Base-by-base conservation (phyloP, 1,284 basidiomycete species). In the Porodaedalea pini region DNA sequence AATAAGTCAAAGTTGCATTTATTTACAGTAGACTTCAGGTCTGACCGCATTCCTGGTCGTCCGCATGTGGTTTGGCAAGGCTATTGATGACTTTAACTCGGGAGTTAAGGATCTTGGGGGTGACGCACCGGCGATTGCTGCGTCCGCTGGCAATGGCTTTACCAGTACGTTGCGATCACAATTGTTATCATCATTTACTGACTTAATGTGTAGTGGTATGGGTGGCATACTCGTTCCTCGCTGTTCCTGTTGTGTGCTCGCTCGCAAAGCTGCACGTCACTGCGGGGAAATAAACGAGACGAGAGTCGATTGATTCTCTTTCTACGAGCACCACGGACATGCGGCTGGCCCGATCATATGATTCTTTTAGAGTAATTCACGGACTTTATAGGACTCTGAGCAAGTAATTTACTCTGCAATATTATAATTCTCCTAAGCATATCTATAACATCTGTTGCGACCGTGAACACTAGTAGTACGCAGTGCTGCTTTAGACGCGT, bases 11-110 rank as follows among this genome's bases (percentile, higher is more conserved):
- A n/a, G n/a, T n/a, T 47, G 3, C 4, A 8, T 29, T 27, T 44
- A 23, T 21, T 68, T 23, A 19, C 17, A 15, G 56, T 53, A 19
- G 6, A 4, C 8, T 43, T 39, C 57, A 87, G 56, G 86, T n/a
- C 70, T 90, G 58, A 83, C 82, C 5, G 75, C 83, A 11, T 86
- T 88, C 71, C 75, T 89, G 19, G 78, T 90, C 58, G 71, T 87
- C 57, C 82, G 86, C 62, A 88, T 91, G 79, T 90, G 86, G 82
- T 88, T 88, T 61, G 88, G 83, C 25, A 90, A 90, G 69, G 81
- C 87, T 1, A 81, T 85, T 1, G 78, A 85, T 56, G 88, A 90
- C 65, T 90, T 91, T 71, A 90, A 91, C 68, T 69, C 71, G 44
- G 80, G 74, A 50, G 82, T 91, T 58, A 62, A 71, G 29, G 68